Conservation (phyloP, 192 early-diverging fungal genomes). For the Coemansia sp. region DNA sequence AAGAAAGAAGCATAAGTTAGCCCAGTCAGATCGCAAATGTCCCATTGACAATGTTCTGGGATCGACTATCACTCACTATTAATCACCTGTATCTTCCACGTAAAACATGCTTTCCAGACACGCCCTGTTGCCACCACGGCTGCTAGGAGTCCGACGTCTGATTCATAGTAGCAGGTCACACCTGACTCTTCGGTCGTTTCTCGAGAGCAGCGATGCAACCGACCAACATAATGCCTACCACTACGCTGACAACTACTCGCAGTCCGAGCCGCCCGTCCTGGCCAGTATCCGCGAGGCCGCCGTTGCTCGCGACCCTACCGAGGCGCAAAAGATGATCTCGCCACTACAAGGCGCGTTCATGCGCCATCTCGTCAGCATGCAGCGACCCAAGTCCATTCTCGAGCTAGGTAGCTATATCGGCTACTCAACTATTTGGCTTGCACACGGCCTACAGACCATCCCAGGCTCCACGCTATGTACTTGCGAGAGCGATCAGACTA, state of each 20-base stretch:
- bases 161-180: neutral
- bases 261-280: constrained; percentile 21
- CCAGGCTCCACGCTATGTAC: constrained; percentile 22
- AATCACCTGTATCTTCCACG: neutral
- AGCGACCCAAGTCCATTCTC: constrained; percentile 44
- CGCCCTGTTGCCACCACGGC: neutral
- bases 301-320: constrained; percentile 1
- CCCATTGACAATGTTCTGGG: neutral
- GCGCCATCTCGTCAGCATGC: constrained; percentile 26
- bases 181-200: constrained; percentile 24
- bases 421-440: constrained; percentile 64
- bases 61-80: neutral
- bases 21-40: neutral
- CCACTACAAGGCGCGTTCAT: constrained; percentile 46
- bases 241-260: constrained; percentile 19
- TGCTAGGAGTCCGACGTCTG: neutral
- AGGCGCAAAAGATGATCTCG: constrained; percentile 46
- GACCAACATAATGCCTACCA: constrained; percentile 13
- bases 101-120: neutral
- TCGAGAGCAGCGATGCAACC: constrained; percentile 9
- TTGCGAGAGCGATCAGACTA: constrained; percentile 36
- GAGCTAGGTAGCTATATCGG: constrained; percentile 73
- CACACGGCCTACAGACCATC: constrained; percentile 49
- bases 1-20: neutral
- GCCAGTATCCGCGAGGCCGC: constrained; percentile 16